These are phyloP conservation scores for Geosmithia putterillii DNA, from an alignment of 2,329 filamentous ascomycete genomes.

Conservation along the genomic window DNA sequence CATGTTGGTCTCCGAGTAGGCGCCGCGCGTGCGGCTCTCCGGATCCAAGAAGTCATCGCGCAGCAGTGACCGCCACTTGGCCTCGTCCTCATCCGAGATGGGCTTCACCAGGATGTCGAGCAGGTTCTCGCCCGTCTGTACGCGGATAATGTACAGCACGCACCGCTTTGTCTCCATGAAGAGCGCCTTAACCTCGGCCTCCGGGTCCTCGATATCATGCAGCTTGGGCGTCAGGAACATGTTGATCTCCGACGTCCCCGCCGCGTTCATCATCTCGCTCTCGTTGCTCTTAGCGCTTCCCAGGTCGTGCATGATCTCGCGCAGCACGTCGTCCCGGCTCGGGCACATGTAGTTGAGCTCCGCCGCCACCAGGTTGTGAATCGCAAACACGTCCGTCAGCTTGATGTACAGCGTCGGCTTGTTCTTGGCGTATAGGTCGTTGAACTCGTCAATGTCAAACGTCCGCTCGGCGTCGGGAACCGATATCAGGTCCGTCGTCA, in stretches of 20 bases:
- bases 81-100: constrained; percentile 75
- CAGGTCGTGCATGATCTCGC: constrained; percentile 85
- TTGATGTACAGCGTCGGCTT: constrained; percentile 99
- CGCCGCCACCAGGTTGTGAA: constrained; percentile 75
- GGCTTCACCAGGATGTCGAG: constrained; percentile 91
- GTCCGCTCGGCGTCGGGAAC: constrained; percentile 80
- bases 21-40: constrained; percentile 57
- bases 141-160: constrained; percentile 92
- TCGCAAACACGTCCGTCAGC: constrained; percentile 92
- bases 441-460: constrained; percentile 98
- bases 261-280: constrained; percentile 80
- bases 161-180: constrained; percentile 99
- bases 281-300: constrained; percentile 96
- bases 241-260: constrained; percentile 79
- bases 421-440: constrained; percentile 90
- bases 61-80: constrained; percentile 73
- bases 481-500: constrained; percentile 66
- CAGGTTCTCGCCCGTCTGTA: constrained; percentile 85
- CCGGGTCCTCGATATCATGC: constrained; percentile 82
- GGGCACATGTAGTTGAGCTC: constrained; percentile 72
- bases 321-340: constrained; percentile 71
- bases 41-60: constrained; percentile 61
- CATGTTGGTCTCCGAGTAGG: constrained; percentile 83
- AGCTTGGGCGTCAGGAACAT: constrained; percentile 84
- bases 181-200: constrained; percentile 79